Evolutionary conservation across 106 monocot genomes (phyloP), one percentile per base, ranked within the genome.

Genomic region (Hemerocallis citrina): DNA sequence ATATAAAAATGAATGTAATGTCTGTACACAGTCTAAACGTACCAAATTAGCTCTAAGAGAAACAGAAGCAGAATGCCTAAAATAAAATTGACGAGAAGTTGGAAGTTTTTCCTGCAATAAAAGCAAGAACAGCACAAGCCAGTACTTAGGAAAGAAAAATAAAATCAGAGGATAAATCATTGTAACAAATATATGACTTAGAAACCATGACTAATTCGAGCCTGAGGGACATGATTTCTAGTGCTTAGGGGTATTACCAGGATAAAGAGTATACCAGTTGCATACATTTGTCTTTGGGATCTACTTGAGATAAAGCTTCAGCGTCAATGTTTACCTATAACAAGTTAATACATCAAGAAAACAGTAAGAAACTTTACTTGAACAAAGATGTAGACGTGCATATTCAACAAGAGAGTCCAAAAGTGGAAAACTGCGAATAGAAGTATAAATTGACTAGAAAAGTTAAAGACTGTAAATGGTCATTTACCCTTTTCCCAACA

Each of bases 241-340:
- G 61, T 34, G 35, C 34, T 30, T 3, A 31, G 61, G 57, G 57
- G 64, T 73, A 63, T 75, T 71, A 67, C 35, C 35, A 67, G 63
- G 50, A 57, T 64, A 64, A 74, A 59, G 61, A 74, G 52, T 57
- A 68, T 84, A 84, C 84, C 84, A 68, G 60, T 66, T 72, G 45
- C 45, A 59, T 48, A 45, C 62, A 61, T 21, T 52, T 63, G 58
- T 22, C 65, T 50, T 16, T 49, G 44, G 54, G 60, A 50, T 25
- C 35, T 42, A 65, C 48, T 66, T 65, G 41, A 36, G 52, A 52
- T 41, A 84, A 69, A 61, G 55, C 33, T 60, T 72, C 72, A 60
- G 78, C 84, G 69, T 79, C 64, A 61, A 84, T 9, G 34, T 64
- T 62, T 34, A 79, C 79, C 84, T 84, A 62, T 5, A 68, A 47